Evolutionary conservation across 2,329 filamentous ascomycete species (phyloP).

Genomic region (Fusarium multiceps): DNA sequence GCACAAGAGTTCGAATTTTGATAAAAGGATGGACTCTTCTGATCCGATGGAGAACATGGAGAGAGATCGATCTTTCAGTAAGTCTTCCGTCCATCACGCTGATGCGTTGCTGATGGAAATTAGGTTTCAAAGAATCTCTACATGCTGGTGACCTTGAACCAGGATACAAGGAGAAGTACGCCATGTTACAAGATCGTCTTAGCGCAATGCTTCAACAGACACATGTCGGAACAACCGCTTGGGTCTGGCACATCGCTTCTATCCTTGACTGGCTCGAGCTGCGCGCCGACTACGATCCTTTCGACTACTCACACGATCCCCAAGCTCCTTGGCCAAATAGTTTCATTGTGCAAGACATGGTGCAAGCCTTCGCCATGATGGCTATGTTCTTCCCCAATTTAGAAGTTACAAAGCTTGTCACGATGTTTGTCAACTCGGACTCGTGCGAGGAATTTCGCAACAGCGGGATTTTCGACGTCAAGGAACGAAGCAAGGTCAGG

Average conservation of each 20-base stretch:
- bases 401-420: slow-evolving; percentile 14
- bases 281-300: slow-evolving; percentile 17
- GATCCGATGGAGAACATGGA: slow-evolving; percentile 44
- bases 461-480: slow-evolving; percentile 38
- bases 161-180: slow-evolving; percentile 33
- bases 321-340: slow-evolving; percentile 40
- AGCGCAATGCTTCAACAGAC: slow-evolving; percentile 22
- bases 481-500: slow-evolving; percentile 29
- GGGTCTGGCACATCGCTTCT: slow-evolving; percentile 41
- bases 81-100: neutral
- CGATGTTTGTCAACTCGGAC: slow-evolving; percentile 34
- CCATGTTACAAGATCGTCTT: slow-evolving; percentile 34
- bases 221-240: slow-evolving; percentile 32
- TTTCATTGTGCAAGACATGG: slow-evolving; percentile 44
- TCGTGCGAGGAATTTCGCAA: slow-evolving; percentile 28
- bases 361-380: slow-evolving; percentile 39
- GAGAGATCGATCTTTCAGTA: slow-evolving; percentile 39
- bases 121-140: slow-evolving; percentile 45
- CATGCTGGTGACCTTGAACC: slow-evolving; percentile 46
- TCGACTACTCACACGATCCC: slow-evolving; percentile 31
- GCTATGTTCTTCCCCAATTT: slow-evolving; percentile 47
- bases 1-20: slow-evolving; percentile 6
- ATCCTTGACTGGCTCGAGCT: slow-evolving; percentile 42
- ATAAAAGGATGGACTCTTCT: slow-evolving; percentile 5
- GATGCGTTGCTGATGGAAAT: neutral